Conservation (phyloP, 139 green algal species). For the Chlamydomonas sp. region DNA sequence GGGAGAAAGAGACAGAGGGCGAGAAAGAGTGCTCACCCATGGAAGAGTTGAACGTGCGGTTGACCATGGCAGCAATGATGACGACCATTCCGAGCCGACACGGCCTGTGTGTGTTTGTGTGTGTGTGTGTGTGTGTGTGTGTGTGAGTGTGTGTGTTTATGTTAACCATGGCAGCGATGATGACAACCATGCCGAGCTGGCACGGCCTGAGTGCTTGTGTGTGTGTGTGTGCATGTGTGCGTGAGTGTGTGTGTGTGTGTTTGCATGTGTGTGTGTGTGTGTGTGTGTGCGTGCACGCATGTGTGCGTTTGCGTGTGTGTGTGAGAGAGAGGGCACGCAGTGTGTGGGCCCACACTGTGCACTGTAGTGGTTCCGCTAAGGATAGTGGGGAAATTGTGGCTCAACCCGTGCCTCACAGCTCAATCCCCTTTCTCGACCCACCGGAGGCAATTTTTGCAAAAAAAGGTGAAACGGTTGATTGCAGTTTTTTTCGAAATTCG, state of each 20-base stretch:
- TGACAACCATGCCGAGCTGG: slow-evolving; percentile 52
- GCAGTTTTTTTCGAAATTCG: no score
- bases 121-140: no score
- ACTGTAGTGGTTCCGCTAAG: background rate
- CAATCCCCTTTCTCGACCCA: background rate
- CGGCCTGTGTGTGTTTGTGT: slow-evolving; percentile 32
- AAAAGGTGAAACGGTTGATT: no score
- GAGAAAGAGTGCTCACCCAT: slow-evolving; percentile 46
- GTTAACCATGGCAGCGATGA: slow-evolving; percentile 73
- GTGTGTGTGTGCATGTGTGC: no score
- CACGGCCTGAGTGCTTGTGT: slow-evolving; percentile 41
- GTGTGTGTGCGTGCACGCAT: no score
- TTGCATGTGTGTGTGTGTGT: no score
- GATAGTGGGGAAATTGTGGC: background rate
- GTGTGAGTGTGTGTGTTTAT: no score
- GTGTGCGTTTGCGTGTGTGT: no score
- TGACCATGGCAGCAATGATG: slow-evolving; percentile 75
- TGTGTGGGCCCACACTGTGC: no score
- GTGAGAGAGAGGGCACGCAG: no score
- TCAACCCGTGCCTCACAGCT: background rate
- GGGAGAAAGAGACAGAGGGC: background rate
- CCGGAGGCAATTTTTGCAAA: no score
- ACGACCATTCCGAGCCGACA: slow-evolving; percentile 53
- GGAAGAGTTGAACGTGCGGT: slow-evolving; percentile 63
- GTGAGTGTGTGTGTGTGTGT: no score